Conservation (phyloP, 2,329 filamentous ascomycete species). For the Cercospora canescens region DNA sequence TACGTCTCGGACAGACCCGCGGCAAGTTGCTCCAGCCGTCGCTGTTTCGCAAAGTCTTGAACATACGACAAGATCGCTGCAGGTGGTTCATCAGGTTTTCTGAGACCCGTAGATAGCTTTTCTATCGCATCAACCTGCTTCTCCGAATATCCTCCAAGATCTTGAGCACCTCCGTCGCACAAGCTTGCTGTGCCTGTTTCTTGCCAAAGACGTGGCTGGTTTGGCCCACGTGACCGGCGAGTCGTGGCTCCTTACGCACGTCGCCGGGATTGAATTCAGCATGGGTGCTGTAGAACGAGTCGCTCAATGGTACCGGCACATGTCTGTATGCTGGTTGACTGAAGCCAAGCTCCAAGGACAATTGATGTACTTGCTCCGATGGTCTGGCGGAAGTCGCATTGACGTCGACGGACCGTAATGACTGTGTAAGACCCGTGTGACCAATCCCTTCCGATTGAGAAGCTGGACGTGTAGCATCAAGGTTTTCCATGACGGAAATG, state of each 20-base stretch:
- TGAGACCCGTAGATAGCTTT: background rate
- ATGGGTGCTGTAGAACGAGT: slow-evolving; percentile 37
- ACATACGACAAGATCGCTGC: background rate
- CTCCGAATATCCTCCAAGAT: slow-evolving; percentile 40
- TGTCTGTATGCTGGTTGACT: slow-evolving; percentile 25
- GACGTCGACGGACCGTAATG: slow-evolving; percentile 5
- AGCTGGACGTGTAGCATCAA: background rate
- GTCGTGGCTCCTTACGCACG: slow-evolving; percentile 23
- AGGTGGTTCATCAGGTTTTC: background rate
- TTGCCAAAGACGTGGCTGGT: slow-evolving; percentile 48
- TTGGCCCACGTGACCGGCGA: slow-evolving; percentile 42
- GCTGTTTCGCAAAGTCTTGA: background rate
- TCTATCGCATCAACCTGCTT: slow-evolving; percentile 2
- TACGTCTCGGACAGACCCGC: too few relatives aligned
- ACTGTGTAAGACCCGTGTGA: slow-evolving; percentile 15
- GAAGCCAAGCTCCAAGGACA: slow-evolving; percentile 28
- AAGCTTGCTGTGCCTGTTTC: slow-evolving; percentile 52
- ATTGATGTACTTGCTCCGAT: slow-evolving; percentile 23
- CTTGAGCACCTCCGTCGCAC: slow-evolving; percentile 44
- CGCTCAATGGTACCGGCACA: slow-evolving; percentile 12
- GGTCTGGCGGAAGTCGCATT: slow-evolving; percentile 6
- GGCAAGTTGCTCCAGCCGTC: background rate
- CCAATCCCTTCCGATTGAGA: background rate
- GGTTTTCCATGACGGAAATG: background rate
- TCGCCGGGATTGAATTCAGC: slow-evolving; percentile 37